phyloP scores from a whole-genome alignment of 2,329 filamentous ascomycete species.

The Diaporthe helianthi region DNA sequence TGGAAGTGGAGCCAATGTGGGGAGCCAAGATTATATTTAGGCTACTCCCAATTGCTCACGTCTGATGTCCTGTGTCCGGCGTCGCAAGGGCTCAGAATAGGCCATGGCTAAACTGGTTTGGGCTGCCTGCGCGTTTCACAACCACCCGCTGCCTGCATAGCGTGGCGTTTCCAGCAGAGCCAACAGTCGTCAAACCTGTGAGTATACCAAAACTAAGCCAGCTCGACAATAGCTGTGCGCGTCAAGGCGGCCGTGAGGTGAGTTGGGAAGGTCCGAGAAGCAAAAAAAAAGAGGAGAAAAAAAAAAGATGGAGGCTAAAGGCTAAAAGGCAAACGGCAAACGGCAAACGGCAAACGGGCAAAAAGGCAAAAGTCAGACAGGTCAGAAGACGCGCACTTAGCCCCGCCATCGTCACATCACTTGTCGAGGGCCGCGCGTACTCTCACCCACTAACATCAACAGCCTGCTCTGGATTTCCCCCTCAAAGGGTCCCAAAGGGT shows the following conservation, averaged over 20 bases:
- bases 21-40: conserved; percentile 2
- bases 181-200: neutral
- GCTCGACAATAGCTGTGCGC: neutral
- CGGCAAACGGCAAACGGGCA: no score
- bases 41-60: conserved; percentile 24
- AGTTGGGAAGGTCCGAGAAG: neutral
- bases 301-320: no score
- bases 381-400: conserved; percentile 23
- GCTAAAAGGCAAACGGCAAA: no score
- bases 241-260: conserved; percentile 16
- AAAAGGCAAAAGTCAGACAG: neutral
- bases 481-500: no score
- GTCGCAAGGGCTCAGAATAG: conserved; percentile 23
- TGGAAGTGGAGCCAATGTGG: conserved; percentile 10
- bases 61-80: conserved; percentile 17
- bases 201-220: neutral
- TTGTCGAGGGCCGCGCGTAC: conserved; percentile 32
- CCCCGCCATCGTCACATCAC: conserved; percentile 30
- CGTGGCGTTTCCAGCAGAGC: neutral
- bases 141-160: neutral
- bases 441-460: conserved; percentile 9
- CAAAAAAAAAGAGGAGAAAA: no score
- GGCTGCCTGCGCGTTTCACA: conserved; percentile 15
- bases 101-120: conserved; percentile 10
- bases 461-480: neutral